A percentile compares a stretch with the other conserved stretches of the same genome.
Conservation (phyloP, 305 asterid genomes). For the Solanum hybrid region DNA sequence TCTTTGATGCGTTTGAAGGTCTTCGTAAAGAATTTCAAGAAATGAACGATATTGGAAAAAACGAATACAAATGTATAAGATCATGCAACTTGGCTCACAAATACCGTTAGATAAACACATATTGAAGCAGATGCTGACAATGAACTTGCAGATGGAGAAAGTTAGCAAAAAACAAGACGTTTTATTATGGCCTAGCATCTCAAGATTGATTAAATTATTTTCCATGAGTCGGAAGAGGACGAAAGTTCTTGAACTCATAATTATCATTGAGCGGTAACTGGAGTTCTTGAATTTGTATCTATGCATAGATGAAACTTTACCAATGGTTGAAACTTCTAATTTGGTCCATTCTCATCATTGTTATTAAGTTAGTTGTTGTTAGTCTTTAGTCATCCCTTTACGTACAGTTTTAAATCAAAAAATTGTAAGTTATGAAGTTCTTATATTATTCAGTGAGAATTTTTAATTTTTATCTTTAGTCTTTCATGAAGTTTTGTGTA, state of each 20-base stretch:
- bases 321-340: not conserved
- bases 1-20: not conserved
- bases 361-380: not conserved
- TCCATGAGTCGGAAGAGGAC: not conserved
- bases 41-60: not conserved
- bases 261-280: not conserved
- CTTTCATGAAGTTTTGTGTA: not conserved
- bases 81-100: not conserved
- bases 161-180: not conserved
- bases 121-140: not conserved
- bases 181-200: not conserved
- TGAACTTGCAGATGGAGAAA: not conserved
- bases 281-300: not conserved
- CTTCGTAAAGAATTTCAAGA: not conserved
- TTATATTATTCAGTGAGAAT: too few relatives aligned
- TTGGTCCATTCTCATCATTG: not conserved
- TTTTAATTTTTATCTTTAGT: not conserved
- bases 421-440: not conserved
- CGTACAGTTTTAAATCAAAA: too few relatives aligned
- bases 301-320: not conserved
- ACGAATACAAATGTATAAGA: not conserved
- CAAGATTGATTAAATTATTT: not conserved
- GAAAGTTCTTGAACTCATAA: not conserved
- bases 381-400: not conserved
- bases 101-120: not conserved